Evolutionary conservation across 2,329 filamentous ascomycete genomes (phyloP), one percentile per base, ranked within the genome.

Genomic region (Colletotrichum tamarilloi): DNA sequence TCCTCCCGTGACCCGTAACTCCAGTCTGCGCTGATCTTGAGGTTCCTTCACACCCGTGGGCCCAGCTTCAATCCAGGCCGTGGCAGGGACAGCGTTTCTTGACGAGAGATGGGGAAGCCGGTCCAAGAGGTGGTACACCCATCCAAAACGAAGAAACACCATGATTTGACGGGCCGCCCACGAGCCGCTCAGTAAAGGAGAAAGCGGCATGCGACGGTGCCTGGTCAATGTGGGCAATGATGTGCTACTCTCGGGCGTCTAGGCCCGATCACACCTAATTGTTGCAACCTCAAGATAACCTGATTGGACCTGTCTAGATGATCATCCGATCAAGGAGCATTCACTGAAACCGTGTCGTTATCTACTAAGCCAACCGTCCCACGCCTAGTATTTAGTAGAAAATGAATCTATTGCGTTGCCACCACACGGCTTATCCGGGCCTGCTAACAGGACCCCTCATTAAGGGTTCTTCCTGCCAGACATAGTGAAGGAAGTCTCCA

Each of bases 1-100:
- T 42, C 24, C 59, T 69, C 42, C 63, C 14, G 32, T 53, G 66
- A 69, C 53, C 59, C 53, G 56, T 28, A 52, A 19, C 60, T 32
- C 59, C 32, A 35, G 32, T 35, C 32, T 35, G 9, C 26, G 66
- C 66, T 64, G 66, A 72, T 72, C 68, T 57, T 19, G 32, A 38
- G 62, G 46, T 46, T 72, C 46, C 4, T 42, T 42, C 32, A 28
- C 56, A 42, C 49, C 19, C 49, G 30, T 14, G 7, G 19, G 42
- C 42, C 42, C 42, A 9, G 42, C 65, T 68, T 11, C 64, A 35
- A n/a, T n/a, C 57, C n/a, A 19, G n/a, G 28, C 16, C 19, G 14
- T 38, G 4, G 26, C 12, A 6, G 46, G 22, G 22, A 52, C 1
- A 16, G 28, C 22, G n/a, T 9, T 9, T 9, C 42, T 22, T n/a